Evolutionary conservation across 2,329 filamentous ascomycete species (phyloP), one percentile per base, ranked within the genome.

Genomic region (Ophiostoma populinum): DNA sequence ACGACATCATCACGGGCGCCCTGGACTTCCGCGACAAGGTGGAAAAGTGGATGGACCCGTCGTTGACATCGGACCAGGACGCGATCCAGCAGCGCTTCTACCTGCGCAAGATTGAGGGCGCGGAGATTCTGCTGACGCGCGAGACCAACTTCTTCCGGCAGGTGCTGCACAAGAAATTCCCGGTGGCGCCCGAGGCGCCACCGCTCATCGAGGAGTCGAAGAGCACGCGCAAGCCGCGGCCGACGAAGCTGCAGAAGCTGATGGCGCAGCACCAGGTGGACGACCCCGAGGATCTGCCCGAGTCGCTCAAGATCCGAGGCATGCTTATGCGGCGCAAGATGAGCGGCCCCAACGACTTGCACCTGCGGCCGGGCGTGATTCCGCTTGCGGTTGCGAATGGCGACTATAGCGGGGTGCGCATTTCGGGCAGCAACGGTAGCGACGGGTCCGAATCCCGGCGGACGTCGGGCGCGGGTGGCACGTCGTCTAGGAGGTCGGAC

Each of bases 101-200:
- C 48, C 63, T 98, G 26, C 80, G 90, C 38, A 98, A 98, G 58
- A 85, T 98, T 36, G 90, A 98, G 57, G 90, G 90, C 3, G 86
- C 90, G 1, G 90, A 98, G 52, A 86, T 98, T 34, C 66, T 98
- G 3, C 64, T 98, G 3, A 71, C 86, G 0, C 79, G 77, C 38
- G 90, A 98, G 58, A 94, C 87, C n/a, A 98, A 98, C 51, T 93
- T 92, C 55, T 87, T 98, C 60, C 76, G 87, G 17, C 85, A 93
- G 51, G 85, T 94, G 51, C 65, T 98, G 38, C 90, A 98, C 56
- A 92, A 83, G 51, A 93, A 82, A 80, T 83, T 78, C 25, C 86
- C 86, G 3, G 82, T 95, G 18, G 86, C 90, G 2, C 80, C 83
- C 0, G 69, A 82, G 11, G 65, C 90, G 10, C 90, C 90, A 4